Evolutionary conservation across 352 stramenopile genomes (phyloP).

Genomic region (Pythium insidiosum): DNA sequence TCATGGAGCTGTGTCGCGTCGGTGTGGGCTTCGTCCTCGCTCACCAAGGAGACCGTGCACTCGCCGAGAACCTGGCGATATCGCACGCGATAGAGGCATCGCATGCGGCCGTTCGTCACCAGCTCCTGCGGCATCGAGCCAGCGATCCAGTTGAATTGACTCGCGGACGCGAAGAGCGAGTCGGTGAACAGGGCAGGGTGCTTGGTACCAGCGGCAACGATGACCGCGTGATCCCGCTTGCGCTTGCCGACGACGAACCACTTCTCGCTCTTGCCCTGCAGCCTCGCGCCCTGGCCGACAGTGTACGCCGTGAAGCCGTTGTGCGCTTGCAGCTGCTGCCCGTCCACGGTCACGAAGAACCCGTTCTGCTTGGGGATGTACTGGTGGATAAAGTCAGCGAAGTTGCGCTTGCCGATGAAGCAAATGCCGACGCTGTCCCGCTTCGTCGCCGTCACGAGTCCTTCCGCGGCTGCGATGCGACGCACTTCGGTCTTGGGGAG

Average conservation of each 20-base stretch:
- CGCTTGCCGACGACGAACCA: conserved; percentile 87
- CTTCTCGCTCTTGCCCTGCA: conserved; percentile 83
- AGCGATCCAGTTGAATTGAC: conserved; percentile 89
- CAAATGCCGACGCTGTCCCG: conserved; percentile 97
- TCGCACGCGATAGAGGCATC: conserved; percentile 71
- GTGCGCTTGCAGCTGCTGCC: conserved; percentile 55
- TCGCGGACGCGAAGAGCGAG: conserved; percentile 61
- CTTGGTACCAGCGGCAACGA: conserved; percentile 85
- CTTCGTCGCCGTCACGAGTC: conserved; percentile 88
- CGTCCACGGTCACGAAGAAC: conserved; percentile 75
- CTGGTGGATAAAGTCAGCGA: conserved; percentile 89
- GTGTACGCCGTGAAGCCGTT: conserved; percentile 87
- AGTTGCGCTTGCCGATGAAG: conserved; percentile 96
- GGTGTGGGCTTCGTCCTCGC: conserved; percentile 19
- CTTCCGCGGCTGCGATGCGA: conserved; percentile 70
- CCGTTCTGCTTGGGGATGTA: conserved; percentile 79
- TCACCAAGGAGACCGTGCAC: conserved; percentile 59
- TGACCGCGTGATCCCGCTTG: conserved; percentile 63
- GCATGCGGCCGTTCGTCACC: conserved; percentile 25
- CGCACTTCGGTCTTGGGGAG: conserved; percentile 91
- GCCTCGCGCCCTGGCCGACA: conserved; percentile 89
- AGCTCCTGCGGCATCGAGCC: conserved; percentile 35
- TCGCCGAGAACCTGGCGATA: conserved; percentile 69
- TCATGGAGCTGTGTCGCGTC: conserved; percentile 42
- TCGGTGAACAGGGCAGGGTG: conserved; percentile 89